Evolutionary conservation across 345 rosid genomes (phyloP), one percentile per base, ranked within the genome.

Genomic region (Eucalyptus marginata): DNA sequence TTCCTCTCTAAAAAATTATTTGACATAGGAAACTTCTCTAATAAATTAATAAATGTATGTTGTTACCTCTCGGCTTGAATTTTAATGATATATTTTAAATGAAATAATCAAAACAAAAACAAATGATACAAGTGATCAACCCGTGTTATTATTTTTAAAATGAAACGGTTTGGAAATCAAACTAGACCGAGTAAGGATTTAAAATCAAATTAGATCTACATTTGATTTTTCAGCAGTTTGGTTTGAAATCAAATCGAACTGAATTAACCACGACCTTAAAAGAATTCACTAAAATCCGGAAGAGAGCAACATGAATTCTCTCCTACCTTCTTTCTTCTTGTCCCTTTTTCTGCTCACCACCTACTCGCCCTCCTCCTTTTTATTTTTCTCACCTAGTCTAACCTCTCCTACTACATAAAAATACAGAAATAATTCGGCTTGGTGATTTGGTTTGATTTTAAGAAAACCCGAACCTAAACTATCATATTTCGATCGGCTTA

Each of bases 141-240:
- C 71, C 36, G 0, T 62, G 17, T 62, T 13, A 7, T 29, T 29
- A 29, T 2, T 59, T 13, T 2, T 1, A 0, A 27, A 59, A 59
- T 25, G 31, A 59, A 4, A 59, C 0, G 1, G 66, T 5, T 59
- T 59, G 7, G 10, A 64, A 2, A 64, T 29, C 36, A 0, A 64
- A 59, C 31, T 27, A 11, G 7, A 59, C 3, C 5, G 14, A 58
- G 1, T 25, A 25, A 59, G 31, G 15, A 27, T 59, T 27, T 5
- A 12, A 59, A 27, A 59, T 59, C 31, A 5, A 27, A 59, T 59
- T 10, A 25, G 7, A 25, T 27, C 15, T 5, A 59, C 1, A 0
- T 59, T 5, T 59, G 15, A 11, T 27, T 59, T 59, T 25, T 59
- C 0, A 25, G 31, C 0, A 59, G 2, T 59, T 5, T 59, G 66